These are phyloP conservation scores for Paecilomyces variotii DNA, from an alignment of 2,329 filamentous ascomycete genomes.

Conservation along the genomic window DNA sequence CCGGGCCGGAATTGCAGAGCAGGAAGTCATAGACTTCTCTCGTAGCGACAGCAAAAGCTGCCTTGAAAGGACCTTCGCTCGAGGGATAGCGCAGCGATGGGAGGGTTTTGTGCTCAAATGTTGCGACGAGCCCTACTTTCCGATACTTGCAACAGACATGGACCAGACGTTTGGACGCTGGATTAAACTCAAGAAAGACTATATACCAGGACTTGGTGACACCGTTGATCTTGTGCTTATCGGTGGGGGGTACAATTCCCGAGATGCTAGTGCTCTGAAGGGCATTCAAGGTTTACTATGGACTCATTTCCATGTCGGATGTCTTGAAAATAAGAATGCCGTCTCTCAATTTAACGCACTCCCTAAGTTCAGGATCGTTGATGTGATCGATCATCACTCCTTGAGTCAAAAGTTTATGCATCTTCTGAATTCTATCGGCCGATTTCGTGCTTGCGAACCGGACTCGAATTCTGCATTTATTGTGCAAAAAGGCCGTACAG, in stretches of 20 bases:
- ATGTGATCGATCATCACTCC: conserved; percentile 45
- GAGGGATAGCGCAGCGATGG: conserved; percentile 55
- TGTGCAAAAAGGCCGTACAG: conserved; percentile 40
- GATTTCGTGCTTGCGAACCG: conserved; percentile 37
- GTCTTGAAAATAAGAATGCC: conserved; percentile 59
- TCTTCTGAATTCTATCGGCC: conserved; percentile 41
- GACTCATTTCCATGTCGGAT: conserved; percentile 77
- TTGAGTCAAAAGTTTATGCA: conserved; percentile 46
- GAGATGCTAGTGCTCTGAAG: conserved; percentile 48
- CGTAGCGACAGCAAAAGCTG: conserved; percentile 42
- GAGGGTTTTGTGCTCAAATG: conserved; percentile 80
- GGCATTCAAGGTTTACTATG: conserved; percentile 52
- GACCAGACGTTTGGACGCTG: conserved; percentile 38
- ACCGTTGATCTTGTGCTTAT: conserved; percentile 75
- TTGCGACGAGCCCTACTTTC: conserved; percentile 66
- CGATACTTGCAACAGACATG: conserved; percentile 33
- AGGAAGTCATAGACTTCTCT: conserved; percentile 60
- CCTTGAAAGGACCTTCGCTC: conserved; percentile 59
- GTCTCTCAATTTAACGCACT: conserved; percentile 42
- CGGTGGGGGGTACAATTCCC: conserved; percentile 63
- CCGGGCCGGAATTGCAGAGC: conserved; percentile 57
- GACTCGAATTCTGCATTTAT: conserved; percentile 29
- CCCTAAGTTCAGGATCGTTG: conserved; percentile 60
- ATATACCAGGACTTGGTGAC: conserved; percentile 69
- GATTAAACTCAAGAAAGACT: conserved; percentile 86